Base-by-base conservation (phyloP, 2,329 filamentous ascomycete species). In the Teratosphaeria pseudoeucalypti region DNA sequence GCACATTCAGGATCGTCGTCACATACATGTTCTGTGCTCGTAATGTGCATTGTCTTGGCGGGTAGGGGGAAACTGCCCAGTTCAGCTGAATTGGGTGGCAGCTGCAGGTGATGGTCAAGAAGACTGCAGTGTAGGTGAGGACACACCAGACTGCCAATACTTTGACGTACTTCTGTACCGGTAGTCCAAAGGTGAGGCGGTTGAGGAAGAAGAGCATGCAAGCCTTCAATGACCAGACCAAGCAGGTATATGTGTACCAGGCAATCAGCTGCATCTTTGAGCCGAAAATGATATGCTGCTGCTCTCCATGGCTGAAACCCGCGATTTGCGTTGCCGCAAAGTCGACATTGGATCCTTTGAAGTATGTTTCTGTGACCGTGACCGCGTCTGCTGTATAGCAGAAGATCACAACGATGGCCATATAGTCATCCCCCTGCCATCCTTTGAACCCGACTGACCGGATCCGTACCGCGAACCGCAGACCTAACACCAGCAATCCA, bases 371-470 rank as follows among this genome's bases (percentile, higher is more conserved):
- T 37, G 74, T 66, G 0, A 76, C 73, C 1, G 71, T 72, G 6
- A 68, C 68, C 1, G 71, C 72, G 59, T 76, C 74, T 3, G 72
- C 64, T 0, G 70, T 68, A 52, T 73, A 76, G 52, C 74, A 72
- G 16, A 70, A 61, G 0, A 71, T 47, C 11, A 75, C 73, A 1
- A 73, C 57, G 11, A 73, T n/a, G 0, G 71, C 66, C 34, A 76
- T 70, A 11, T 72, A 71, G 57, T 77, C 75, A 61, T 78, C 76
- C 6, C 75, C 72, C 26, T 72, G 68, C 2, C 76, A 64, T 0
- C 73, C 69, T n/a, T 69, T 67, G 32, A 70, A 56, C 2, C 75
- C 75, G 1, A 76, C 74, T 0, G 72, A 73, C 2, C 73, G 72
- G 16, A 76, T 57, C 0, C 75, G 71, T 4, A 76, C 72, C 14